These are phyloP conservation scores for Acrasis kona DNA, from an alignment of 78 protist genomes.

Conservation along the genomic window DNA sequence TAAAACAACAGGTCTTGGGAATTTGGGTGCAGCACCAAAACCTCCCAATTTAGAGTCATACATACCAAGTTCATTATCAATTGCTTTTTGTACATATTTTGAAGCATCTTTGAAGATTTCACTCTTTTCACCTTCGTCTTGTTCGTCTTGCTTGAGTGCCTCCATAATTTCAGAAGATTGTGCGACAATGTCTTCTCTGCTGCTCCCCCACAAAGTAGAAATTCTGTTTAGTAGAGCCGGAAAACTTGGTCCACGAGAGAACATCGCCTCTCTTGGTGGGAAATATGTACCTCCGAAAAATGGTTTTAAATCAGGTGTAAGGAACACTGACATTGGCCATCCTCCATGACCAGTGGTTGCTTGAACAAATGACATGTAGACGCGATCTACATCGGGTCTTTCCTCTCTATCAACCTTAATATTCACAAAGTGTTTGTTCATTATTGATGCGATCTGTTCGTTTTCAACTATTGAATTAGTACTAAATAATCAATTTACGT, in stretches of 20 bases:
- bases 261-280: slow-evolving; percentile 27
- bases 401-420: slow-evolving; percentile 77
- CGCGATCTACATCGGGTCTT: slow-evolving; percentile 66
- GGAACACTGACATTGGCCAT: slow-evolving; percentile 72
- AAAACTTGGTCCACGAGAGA: neutral
- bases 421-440: slow-evolving; percentile 66
- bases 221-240: neutral
- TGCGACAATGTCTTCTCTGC: neutral
- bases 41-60: slow-evolving; percentile 55
- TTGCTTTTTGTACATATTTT: slow-evolving; percentile 7
- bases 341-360: slow-evolving; percentile 65
- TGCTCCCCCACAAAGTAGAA: neutral
- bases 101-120: slow-evolving; percentile 4
- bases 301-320: slow-evolving; percentile 60
- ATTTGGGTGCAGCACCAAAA: slow-evolving; percentile 60
- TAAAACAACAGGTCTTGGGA: slow-evolving; percentile 49
- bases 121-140: neutral
- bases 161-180: neutral
- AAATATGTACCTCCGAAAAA: slow-evolving; percentile 68
- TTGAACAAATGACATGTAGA: slow-evolving; percentile 62
- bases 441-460: slow-evolving; percentile 38
- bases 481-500: too few relatives aligned
- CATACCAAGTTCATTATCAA: neutral
- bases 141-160: neutral
- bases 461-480: too few relatives aligned